A percentile compares a stretch with the other conserved stretches of the same genome.
phyloP scores from a whole-genome alignment of 2,329 filamentous ascomycete genomes.

The Aureobasidium zeae region DNA sequence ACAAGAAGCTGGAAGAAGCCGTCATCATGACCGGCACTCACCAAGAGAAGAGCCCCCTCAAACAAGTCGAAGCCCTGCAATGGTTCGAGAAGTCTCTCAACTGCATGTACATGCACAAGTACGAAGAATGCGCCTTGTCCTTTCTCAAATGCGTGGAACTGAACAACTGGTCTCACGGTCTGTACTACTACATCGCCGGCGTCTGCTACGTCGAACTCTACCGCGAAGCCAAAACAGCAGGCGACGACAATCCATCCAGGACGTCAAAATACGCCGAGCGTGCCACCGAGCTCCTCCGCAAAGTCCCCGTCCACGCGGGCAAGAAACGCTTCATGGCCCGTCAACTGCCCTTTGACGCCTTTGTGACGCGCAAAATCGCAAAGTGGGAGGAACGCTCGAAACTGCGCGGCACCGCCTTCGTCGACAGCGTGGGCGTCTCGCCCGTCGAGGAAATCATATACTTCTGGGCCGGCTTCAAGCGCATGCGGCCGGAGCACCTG shows the following conservation, averaged over 20 bases:
- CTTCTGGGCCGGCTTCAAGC: conserved; percentile 82
- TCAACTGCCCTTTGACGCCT: conserved; percentile 82
- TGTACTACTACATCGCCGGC: conserved; percentile 86
- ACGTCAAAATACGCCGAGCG: conserved; percentile 29
- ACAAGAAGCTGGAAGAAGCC: conserved; percentile 57
- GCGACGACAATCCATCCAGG: too few relatives aligned
- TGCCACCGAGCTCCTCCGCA: conserved; percentile 61
- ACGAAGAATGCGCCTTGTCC: conserved; percentile 59
- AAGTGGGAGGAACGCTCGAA: conserved; percentile 80
- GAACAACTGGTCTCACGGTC: conserved; percentile 81
- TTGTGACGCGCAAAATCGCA: conserved; percentile 69
- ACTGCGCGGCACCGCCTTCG: conserved; percentile 55
- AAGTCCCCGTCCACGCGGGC: conserved; percentile 63
- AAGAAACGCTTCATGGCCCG: conserved; percentile 85
- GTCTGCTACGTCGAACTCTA: conserved; percentile 74
- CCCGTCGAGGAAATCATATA: conserved; percentile 88
- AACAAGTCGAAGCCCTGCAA: conserved; percentile 77
- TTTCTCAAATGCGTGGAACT: conserved; percentile 68
- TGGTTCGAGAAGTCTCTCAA: conserved; percentile 76
- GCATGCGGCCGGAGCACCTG: conserved; percentile 61
- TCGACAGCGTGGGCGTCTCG: conserved; percentile 71
- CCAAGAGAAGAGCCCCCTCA: conserved; percentile 57
- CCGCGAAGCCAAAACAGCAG: conserved; percentile 46
- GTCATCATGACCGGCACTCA: conserved; percentile 47
- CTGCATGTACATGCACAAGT: conserved; percentile 70